Base-by-base conservation (phyloP, 768 basidiomycete species). In the Termitomyces heimii region DNA sequence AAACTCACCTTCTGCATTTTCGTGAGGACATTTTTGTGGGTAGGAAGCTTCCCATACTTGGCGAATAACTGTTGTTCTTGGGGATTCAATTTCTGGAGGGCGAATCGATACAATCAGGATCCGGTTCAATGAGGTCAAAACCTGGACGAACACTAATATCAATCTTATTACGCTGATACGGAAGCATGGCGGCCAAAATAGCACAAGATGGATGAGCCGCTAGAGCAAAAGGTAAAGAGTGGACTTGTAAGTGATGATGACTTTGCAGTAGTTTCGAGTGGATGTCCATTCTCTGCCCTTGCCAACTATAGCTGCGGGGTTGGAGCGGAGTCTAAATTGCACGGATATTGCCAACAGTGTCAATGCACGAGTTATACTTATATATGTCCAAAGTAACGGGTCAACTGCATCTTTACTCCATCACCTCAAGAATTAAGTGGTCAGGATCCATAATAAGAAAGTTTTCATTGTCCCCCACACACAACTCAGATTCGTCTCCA, bases 41-140 rank as follows among this genome's bases (percentile, higher is more conserved):
- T 84, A 24, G 96, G 96, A 34, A 96, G 77, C 73, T 94, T 96
- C 56, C 96, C 96, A 74, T 98, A 98, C 71, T 92, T 85, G 64
- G 86, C 82, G 75, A 98, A 94, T 61, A 98, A 84, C 77, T 93
- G 88, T 75, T 93, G 85, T 78, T 98, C 96, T 76, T 97, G 88
- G 66, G 87, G 86, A 58, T 80, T 83, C 75, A 97, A 71, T 69
- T 85, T 85, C 92, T 95, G 63, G 29, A 62, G 43, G 55, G 64
- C 12, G 63, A 28, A 58, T 61, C 59, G 66, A 67, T 63, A 63
- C 62, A 61, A 63, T 67, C 62, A 62, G 52, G 55, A 65, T 57
- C 46, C 54, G 50, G 50, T 40, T 34, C 29, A 26, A 55, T 14
- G 52, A 56, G 28, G 54, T 14, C 10, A 49, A 34, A 26, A 40